Base-by-base conservation (phyloP, 1,284 basidiomycete species). In the Pterulicium gracile region DNA sequence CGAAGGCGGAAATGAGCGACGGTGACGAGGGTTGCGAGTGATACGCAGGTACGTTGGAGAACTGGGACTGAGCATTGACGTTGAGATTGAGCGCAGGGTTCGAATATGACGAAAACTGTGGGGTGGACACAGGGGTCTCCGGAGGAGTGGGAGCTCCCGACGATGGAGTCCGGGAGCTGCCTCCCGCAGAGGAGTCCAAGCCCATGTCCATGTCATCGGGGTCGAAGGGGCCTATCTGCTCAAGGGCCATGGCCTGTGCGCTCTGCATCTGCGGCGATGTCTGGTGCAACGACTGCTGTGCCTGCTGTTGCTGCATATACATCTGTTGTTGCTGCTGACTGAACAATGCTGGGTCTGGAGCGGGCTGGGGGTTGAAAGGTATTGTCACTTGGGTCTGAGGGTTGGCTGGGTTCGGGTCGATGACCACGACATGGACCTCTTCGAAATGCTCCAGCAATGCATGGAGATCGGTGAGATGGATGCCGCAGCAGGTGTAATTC, bases 401-500 rank as follows among this genome's bases (percentile, higher is more conserved):
- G 4, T 68, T 68, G n/a, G 72, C 56, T 14, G 57, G 59, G 24
- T 58, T 55, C 15, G 65, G 75, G 59, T 86, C 81, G 42, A 81
- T 59, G 47, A 86, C 76, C 50, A 84, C 71, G 55, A 90, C 84
- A 60, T 91, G 88, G 41, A 79, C 77, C 50, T 88, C 81, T 57
- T 91, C 88, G 54, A 91, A 90, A 58, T 91, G 88, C 61, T 91
- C 87, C 3, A 91, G 73, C 19, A 91, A 77, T 1, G 84, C 87
- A 55, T 92, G 88, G 4, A 92, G 75, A 60, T 91, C 88, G 42
- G 75, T 76, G 17, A 91, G 73, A 50, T 84, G 75, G 35, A 82
- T 66, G 10, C 86, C 88, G 57, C 88, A 92, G 65, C 88, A 92
- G 1, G 79, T 79, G 64, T 88, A 92, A 59, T 91, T 81, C 49